These are phyloP conservation scores for Penicillium sp. DNA, from an alignment of 2,329 filamentous ascomycete species.

Conservation along the genomic window DNA sequence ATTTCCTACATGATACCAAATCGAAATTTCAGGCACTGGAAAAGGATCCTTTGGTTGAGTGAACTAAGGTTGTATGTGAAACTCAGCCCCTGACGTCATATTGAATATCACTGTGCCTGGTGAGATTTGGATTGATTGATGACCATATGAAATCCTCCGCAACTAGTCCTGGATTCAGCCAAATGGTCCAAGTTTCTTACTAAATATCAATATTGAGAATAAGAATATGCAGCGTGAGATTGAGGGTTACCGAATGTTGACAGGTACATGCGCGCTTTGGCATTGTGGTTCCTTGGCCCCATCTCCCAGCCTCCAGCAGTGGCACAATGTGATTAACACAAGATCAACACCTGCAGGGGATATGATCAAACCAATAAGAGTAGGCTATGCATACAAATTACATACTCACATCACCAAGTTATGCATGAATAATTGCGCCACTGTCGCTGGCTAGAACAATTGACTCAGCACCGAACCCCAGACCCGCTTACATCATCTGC, in stretches of 20 bases:
- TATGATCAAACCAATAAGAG: not conserved
- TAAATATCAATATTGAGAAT: not conserved
- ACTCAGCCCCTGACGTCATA: too few relatives aligned
- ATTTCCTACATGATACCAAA: too few relatives aligned
- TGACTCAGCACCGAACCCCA: slow-evolving; percentile 16
- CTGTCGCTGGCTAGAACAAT: not conserved
- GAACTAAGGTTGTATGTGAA: too few relatives aligned
- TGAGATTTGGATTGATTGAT: too few relatives aligned
- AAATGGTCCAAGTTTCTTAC: too few relatives aligned
- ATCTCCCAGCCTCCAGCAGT: not conserved
- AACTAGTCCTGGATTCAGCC: too few relatives aligned
- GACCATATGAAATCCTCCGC: too few relatives aligned
- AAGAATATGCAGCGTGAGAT: not conserved
- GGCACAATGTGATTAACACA: not conserved
- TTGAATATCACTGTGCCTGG: too few relatives aligned
- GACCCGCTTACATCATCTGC: slow-evolving; percentile 23
- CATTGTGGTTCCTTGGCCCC: not conserved
- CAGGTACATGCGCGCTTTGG: not conserved
- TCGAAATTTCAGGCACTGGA: too few relatives aligned
- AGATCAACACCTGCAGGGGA: slow-evolving; percentile 5
- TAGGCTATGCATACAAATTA: not conserved
- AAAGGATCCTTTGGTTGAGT: too few relatives aligned
- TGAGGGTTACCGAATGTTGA: not conserved
- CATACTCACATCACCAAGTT: not conserved
- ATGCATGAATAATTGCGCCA: slow-evolving; percentile 2